Percentiles rank a stretch among this genome's conserved stretches.
Conservation (phyloP, 768 basidiomycete species). For the Leccinellum albellum region DNA sequence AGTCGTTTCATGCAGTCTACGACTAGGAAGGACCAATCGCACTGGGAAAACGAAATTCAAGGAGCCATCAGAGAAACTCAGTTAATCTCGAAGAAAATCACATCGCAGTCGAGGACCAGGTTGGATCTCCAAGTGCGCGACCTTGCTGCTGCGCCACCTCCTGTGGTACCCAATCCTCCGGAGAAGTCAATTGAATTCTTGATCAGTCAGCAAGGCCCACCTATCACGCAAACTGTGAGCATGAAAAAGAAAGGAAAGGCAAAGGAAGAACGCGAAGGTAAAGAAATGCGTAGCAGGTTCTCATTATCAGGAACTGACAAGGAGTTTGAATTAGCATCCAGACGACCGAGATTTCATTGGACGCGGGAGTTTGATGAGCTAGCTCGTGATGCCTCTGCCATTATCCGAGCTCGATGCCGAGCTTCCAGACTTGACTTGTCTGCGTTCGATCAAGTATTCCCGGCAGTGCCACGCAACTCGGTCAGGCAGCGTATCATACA, state of each 20-base stretch:
- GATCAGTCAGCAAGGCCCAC: conserved; percentile 51
- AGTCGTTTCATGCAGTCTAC: conserved; percentile 57
- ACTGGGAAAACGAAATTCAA: conserved; percentile 63
- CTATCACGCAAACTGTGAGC: conserved; percentile 30
- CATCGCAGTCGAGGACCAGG: conserved; percentile 33
- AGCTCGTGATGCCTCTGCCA: conserved; percentile 76
- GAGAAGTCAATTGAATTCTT: conserved; percentile 51
- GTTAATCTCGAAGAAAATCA: conserved; percentile 43
- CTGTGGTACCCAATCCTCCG: conserved; percentile 40
- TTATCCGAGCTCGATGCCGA: conserved; percentile 78
- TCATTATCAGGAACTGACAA: background rate
- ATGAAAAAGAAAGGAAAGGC: conserved; percentile 34
- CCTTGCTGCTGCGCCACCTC: conserved; percentile 29
- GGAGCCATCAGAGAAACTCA: conserved; percentile 55
- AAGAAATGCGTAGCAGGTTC: background rate
- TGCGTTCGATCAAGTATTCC: conserved; percentile 77
- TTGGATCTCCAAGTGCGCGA: background rate
- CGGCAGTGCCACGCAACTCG: conserved; percentile 66
- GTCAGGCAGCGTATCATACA: conserved; percentile 66
- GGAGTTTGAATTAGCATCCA: conserved; percentile 11
- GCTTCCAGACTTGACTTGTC: conserved; percentile 61
- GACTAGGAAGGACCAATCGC: conserved; percentile 43
- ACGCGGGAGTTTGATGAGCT: conserved; percentile 85
- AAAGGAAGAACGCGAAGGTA: conserved; percentile 32
- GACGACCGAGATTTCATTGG: conserved; percentile 79